phyloP scores from a whole-genome alignment of 441 rosid genomes.

The Gossypium trilobum region DNA sequence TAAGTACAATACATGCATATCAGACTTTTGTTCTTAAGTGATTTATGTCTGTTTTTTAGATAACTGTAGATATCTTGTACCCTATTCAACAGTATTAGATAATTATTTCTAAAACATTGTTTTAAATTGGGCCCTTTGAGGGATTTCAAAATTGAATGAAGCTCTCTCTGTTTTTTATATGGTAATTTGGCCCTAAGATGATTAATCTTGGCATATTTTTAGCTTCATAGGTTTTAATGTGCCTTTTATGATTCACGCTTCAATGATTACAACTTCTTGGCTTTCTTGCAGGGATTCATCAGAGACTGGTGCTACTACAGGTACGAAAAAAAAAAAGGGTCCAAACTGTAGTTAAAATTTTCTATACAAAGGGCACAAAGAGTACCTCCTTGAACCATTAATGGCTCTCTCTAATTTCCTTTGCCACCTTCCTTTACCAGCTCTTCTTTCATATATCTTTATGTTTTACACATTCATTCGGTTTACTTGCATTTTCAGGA shows the following conservation, averaged over 20 bases:
- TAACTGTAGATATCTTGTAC: neutral
- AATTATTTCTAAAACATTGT: neutral
- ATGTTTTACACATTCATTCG: neutral
- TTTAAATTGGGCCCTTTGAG: neutral
- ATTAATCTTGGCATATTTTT: neutral
- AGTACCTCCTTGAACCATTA: neutral
- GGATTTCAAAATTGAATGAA: neutral
- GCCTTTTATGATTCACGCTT: neutral
- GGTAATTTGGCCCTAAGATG: neutral
- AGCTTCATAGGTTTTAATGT: neutral
- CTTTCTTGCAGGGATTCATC: conserved; percentile 37
- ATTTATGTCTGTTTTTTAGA: neutral
- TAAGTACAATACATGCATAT: neutral
- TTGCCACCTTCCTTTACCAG: neutral
- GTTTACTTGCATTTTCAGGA: conserved; percentile 24
- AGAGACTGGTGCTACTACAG: conserved; percentile 42
- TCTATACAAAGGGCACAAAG: neutral
- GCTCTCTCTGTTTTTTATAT: neutral
- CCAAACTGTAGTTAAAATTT: neutral
- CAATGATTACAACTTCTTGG: neutral
- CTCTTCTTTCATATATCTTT: neutral
- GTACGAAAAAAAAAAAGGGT: conserved; percentile 20
- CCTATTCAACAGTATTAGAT: neutral
- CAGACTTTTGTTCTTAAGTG: neutral
- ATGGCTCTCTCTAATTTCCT: neutral